Conservation (phyloP, 768 basidiomycete species). For the Aureoboletus auriporus region DNA sequence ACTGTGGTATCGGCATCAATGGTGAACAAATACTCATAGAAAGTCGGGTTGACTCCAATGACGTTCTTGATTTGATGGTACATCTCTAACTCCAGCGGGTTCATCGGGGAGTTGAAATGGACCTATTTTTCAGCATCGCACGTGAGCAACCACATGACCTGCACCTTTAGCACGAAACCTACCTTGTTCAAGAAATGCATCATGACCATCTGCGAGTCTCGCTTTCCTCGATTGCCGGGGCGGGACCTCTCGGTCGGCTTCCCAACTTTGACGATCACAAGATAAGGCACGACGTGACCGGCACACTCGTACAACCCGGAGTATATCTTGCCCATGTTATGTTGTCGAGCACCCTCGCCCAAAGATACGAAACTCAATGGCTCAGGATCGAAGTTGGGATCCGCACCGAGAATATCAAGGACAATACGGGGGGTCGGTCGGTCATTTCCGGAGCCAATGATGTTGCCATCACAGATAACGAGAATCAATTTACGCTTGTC, state of each 20-base stretch:
- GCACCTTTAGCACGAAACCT: slow-evolving; percentile 6
- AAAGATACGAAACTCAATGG: slow-evolving; percentile 91
- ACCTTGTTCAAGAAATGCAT: slow-evolving; percentile 99
- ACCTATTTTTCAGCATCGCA: slow-evolving; percentile 47
- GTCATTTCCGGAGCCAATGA: slow-evolving; percentile 96
- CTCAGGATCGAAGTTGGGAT: slow-evolving; percentile 90
- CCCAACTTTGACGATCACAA: slow-evolving; percentile 90
- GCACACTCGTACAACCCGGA: slow-evolving; percentile 92
- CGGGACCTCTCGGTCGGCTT: slow-evolving; percentile 91
- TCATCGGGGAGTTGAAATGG: slow-evolving; percentile 96
- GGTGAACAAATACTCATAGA: slow-evolving; percentile 94
- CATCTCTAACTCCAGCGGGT: slow-evolving; percentile 94
- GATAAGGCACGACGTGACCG: slow-evolving; percentile 94
- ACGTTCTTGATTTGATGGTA: slow-evolving; percentile 99
- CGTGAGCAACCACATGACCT: not conserved
- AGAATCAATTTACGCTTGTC: slow-evolving; percentile 95
- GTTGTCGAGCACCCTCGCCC: slow-evolving; percentile 92
- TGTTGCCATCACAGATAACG: slow-evolving; percentile 96
- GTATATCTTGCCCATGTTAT: slow-evolving; percentile 98
- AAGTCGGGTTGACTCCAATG: slow-evolving; percentile 97
- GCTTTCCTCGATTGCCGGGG: slow-evolving; percentile 97
- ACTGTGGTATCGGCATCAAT: slow-evolving; percentile 96
- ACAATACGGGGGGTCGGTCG: slow-evolving; percentile 95
- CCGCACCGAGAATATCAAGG: slow-evolving; percentile 92
- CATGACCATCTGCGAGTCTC: slow-evolving; percentile 93